Base-by-base conservation (phyloP, 1,284 basidiomycete genomes). In the Phellopilus nigrolimitatus region DNA sequence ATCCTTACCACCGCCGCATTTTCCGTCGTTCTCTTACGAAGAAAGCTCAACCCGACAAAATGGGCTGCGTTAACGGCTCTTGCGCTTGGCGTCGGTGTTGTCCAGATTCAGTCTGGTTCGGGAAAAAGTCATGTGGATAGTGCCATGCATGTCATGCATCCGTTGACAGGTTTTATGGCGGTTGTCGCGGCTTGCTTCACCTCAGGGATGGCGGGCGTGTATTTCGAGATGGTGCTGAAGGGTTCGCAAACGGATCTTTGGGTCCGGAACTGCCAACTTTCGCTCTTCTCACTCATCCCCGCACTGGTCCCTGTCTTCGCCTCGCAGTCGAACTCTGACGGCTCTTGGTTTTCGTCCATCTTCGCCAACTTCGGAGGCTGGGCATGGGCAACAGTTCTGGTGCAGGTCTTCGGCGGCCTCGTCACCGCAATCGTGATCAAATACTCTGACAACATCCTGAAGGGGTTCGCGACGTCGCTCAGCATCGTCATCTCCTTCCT, bases 1-100 rank as follows among this genome's bases (percentile, higher is more conserved):
- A 95, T 97, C 62, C 79, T 97, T 58, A 97, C 94, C 25, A 97
- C 94, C 8, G 94, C 94, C 19, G 88, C 88, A 49, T 97, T 95
- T 70, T 92, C 89, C 45, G 92, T 95, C 46, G 61, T 84, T 4
- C 74, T 97, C 47, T 78, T 97, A 4, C 78, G 90, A 47, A 90
- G 79, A 64, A 79, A 79, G 55, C 73, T 97, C 37, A 78, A 74
- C 13, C 68, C 76, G 1, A 74, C 76, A 19, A 93, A 95, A 66
- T 97, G 94, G 94, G 67, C 88, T 27, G 82, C 90, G 0, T 72
- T 97, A 9, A 73, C 91, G 61, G 80, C 90, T 68, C 74, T 97
- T 42, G 92, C 91, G 1, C 74, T 91, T 5, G 93, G 93, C 12
- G 93, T 97, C 12, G 93, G 86, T 21, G 86, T 95, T 60, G 92